Evolutionary conservation across 495 filamentous ascomycete species (phyloP).

Genomic region (Delitschia confertaspora): DNA sequence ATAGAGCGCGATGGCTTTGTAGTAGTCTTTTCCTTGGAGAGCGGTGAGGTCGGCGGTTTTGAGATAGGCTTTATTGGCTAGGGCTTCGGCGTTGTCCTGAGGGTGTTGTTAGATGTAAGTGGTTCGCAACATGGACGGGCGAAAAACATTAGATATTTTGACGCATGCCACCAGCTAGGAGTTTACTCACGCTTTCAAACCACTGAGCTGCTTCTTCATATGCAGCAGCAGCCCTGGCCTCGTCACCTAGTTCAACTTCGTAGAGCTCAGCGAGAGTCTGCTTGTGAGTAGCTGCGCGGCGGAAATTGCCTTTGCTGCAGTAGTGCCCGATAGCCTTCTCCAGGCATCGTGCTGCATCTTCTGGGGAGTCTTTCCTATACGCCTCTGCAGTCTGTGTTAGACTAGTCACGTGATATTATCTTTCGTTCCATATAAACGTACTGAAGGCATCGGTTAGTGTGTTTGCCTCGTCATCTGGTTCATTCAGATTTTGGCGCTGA

Average conservation of each 20-base stretch:
- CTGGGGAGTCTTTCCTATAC: constrained; percentile 19
- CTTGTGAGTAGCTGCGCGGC: constrained; percentile 79
- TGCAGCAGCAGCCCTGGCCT: constrained; percentile 62
- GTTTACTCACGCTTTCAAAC: constrained; percentile 88
- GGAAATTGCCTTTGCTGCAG: constrained; percentile 57
- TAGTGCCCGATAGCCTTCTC: constrained; percentile 27
- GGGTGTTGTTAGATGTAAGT: too few relatives aligned
- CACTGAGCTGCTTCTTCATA: constrained; percentile 74
- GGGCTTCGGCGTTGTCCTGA: constrained; percentile 44
- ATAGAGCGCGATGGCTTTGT: constrained; percentile 48
- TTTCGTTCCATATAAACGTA: too few relatives aligned
- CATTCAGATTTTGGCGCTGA: constrained; percentile 23
- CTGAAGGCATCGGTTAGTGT: constrained; percentile 25
- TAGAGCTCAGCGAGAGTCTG: constrained; percentile 76
- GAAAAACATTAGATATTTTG: not conserved
- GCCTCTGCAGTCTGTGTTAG: constrained; percentile 13
- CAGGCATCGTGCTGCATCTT: constrained; percentile 21
- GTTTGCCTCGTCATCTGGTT: constrained; percentile 22
- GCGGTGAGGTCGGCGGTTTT: constrained; percentile 84
- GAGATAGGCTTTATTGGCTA: constrained; percentile 83
- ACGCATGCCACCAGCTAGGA: constrained; percentile 1
- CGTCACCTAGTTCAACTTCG: constrained; percentile 69
- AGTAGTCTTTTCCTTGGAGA: constrained; percentile 56
- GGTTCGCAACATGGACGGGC: too few relatives aligned
- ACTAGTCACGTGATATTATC: not conserved